A percentile compares a stretch with the other conserved stretches of the same genome.
These are phyloP conservation scores for Aurantiochytrium sp. DNA, from an alignment of 108 stramenopile species.

Conservation along the genomic window DNA sequence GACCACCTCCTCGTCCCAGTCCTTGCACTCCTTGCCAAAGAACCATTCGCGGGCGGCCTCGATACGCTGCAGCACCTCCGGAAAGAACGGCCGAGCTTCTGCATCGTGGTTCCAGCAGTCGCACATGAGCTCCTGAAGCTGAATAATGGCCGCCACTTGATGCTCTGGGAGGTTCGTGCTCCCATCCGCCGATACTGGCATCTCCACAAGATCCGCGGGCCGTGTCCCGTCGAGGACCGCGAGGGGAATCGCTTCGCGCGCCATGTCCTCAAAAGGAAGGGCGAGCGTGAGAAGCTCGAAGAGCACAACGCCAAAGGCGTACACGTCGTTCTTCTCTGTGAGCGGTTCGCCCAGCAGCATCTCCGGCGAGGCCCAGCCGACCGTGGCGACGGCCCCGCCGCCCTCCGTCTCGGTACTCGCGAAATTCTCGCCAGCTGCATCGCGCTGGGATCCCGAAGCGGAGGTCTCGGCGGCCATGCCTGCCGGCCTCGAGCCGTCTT, in stretches of 20 bases:
- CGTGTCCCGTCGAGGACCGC: not conserved
- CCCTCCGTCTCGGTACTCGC: not conserved
- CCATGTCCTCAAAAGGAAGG: not conserved
- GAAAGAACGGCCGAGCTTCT: not conserved
- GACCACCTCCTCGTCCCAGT: conserved; percentile 3
- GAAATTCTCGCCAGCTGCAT: not conserved
- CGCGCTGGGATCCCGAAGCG: not conserved
- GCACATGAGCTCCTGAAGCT: not conserved
- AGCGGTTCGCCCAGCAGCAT: not conserved
- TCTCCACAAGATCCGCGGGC: not conserved
- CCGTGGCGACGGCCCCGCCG: not conserved
- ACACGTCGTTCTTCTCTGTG: conserved; percentile 7
- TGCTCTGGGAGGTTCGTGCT: too few species aligned
- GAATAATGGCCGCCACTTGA: not conserved
- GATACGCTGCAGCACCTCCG: not conserved
- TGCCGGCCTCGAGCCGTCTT: too few species aligned
- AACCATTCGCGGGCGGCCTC: not conserved
- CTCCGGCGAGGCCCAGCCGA: conserved; percentile 25
- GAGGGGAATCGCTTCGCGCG: not conserved
- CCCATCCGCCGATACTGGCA: not conserved
- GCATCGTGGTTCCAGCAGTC: not conserved
- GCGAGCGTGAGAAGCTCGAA: not conserved
- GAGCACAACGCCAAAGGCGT: not conserved
- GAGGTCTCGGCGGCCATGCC: too few species aligned
- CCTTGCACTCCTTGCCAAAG: not conserved